Evolutionary conservation across 2,329 filamentous ascomycete species (phyloP), one percentile per base, ranked within the genome.

Genomic region (Dactylonectria macrodidyma): DNA sequence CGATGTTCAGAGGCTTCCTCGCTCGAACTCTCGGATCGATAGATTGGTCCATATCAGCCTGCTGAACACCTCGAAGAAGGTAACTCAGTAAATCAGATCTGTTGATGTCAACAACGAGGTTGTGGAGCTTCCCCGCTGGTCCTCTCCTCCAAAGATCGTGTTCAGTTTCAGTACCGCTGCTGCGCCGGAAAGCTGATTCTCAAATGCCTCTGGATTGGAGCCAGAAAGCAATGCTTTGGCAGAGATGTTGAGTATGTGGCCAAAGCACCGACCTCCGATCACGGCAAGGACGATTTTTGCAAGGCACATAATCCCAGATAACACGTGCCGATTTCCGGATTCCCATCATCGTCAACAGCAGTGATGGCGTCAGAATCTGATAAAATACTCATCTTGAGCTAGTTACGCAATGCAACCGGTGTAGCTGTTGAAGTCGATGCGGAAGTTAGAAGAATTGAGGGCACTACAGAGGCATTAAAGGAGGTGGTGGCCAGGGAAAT

Each of bases 261-360:
- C 57, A 59, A 70, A 60, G 63, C 60, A 70, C 10, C 57, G 62
- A 9, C 47, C 48, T 34, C 68, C n/a, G n/a, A n/a, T n/a, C n/a
- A n/a, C n/a, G n/a, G n/a, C 68, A 19, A 75, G 62, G 1, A 67
- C 46, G n/a, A 73, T 34, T 52, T 73, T 74, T 57, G 19, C 55
- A 69, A 75, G 55, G 54, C 62, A 69, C 16, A 26, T 36, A 16
- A 75, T 57, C 16, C 66, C 65, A 46, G 71, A 72, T 48, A 75
- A 36, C 26, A 57, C 54, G 44, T 69, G 65, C 4, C 59, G 36
- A 48, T 70, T 73, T 11, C 48, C 26, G 2, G 65, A 59, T 38
- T 38, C 12, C 36, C 36, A 38, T 38, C 36, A 38, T 38, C 36
- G 36, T 38, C 36, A 38, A 38, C 36, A 38, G 36, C 36, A 38